Evolutionary conservation across 306 rosid genomes (phyloP), one percentile per base, ranked within the genome.

Genomic region (Senna siamea): DNA sequence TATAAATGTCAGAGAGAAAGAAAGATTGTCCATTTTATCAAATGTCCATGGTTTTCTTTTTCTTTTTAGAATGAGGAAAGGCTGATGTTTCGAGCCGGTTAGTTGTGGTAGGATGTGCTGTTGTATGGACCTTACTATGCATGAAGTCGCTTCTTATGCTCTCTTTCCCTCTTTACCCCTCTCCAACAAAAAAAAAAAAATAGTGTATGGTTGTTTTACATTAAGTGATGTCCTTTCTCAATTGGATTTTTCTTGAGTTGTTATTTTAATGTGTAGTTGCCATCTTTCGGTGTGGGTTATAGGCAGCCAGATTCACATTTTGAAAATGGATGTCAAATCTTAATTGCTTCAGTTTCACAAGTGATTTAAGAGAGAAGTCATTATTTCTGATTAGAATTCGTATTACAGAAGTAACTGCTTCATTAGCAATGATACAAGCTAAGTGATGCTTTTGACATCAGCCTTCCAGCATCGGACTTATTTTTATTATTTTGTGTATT

Each of bases 401-500:
- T 41, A 41, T 41, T 41, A 10, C 47, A 41, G 47, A 41, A 41
- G 47, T 41, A 37, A 37, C 40, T 37, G 47, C 47, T 41, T 41
- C 47, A 41, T 41, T 41, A 7, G 47, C 47, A 7, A 41, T 41
- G 47, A 41, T 5, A 6, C 47, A 41, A 41, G 7, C 47, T 41
- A 0, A 8, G 13, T 41, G 47, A 41, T 7, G 47, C 13, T 41
- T 34, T 35, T 8, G 0, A 15, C 8, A n/a, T n/a, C 12, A 75
- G 18, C 52, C 17, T 47, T 47, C 52, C 18, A 47, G 52, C 52
- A 47, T 15, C 11, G 13, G 18, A 3, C 43, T 37, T 41, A n/a
- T 44, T 44, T n/a, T 44, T 11, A 44, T 44, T 41, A 23, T 60
- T 53, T 74, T 43, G 30, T 61, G 55, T 72, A 20, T 64, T 47